Base-by-base conservation (phyloP, 2,329 filamentous ascomycete species). In the Truncatella angustata region DNA sequence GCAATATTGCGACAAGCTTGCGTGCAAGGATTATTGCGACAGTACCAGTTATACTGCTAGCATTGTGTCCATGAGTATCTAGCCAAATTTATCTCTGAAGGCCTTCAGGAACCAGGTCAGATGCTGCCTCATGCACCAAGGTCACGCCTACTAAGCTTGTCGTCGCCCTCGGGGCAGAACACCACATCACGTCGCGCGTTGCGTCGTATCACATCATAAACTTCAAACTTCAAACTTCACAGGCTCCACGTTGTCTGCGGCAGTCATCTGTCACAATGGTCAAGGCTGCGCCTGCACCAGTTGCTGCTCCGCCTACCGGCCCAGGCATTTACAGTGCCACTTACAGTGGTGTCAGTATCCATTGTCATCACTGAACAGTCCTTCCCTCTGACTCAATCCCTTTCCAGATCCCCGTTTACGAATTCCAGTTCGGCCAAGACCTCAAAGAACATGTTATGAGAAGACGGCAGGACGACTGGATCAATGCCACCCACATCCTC, bases 401-500 rank as follows among this genome's bases (percentile, higher is more conserved):
- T 50, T 45, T 42, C 56, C 51, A 97, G 91, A 91, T 96, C 56
- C 93, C 93, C 32, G 93, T 97, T 10, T 97, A 94, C 68, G 94
- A 97, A 68, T 94, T 85, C 72, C 91, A 95, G 68, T 87, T 96
- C 62, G 90, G 87, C 32, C 79, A 78, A 59, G 91, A 95, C 67
- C 67, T 85, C 28, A 86, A 87, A 66, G 82, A 88, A 63, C 91
- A 97, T 89, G 89, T 97, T 59, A 99, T 99, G 94, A 88, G 94
- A 70, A 85, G 94, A 47, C 86, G 93, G 54, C 82, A 85, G 49
- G 94, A 99, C 70, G 86, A 97, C 72, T 99, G 93, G 91, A 94
- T 99, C 74, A 99, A 99, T 77, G 94, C 94, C n/a, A 99, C 94
- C 50, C 94, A 99, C 67, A 97, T 99, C 54, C 77, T 99, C 45